Conservation (phyloP, 306 rosid species). For the Pueraria montana region DNA sequence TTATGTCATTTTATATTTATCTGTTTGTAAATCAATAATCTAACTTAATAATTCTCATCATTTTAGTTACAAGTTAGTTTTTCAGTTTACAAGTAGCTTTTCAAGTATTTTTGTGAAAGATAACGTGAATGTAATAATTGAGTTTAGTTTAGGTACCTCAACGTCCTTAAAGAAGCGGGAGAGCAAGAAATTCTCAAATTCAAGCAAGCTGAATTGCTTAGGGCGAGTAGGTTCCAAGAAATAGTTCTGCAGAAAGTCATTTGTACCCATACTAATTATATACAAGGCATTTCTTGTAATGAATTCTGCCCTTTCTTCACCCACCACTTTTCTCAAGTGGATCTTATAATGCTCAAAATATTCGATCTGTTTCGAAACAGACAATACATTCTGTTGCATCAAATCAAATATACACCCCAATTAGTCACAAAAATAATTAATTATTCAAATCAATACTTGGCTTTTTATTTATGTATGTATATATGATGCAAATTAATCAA, state of each 20-base stretch:
- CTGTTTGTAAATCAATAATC: too few relatives aligned
- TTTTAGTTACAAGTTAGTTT: too few relatives aligned
- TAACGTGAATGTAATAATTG: not conserved
- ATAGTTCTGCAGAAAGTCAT: conserved; percentile 81
- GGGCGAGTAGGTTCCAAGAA: conserved; percentile 72
- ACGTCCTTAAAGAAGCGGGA: conserved; percentile 58
- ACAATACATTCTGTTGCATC: conserved; percentile 65
- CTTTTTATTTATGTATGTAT: not conserved
- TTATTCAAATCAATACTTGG: not conserved
- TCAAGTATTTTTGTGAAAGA: too few relatives aligned
- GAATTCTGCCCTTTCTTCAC: conserved; percentile 57
- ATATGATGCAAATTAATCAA: not conserved
- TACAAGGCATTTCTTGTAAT: conserved; percentile 60
- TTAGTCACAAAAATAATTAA: not conserved
- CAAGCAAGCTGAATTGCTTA: conserved; percentile 60
- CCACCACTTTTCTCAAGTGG: conserved; percentile 58
- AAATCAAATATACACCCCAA: not conserved
- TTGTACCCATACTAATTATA: conserved; percentile 75
- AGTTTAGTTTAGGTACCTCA: conserved; percentile 54
- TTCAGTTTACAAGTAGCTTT: too few relatives aligned
- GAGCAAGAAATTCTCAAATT: conserved; percentile 66
- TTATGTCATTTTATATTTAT: too few relatives aligned
- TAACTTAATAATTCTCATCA: too few relatives aligned
- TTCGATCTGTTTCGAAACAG: conserved; percentile 65
- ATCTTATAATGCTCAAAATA: conserved; percentile 74